A percentile compares a stretch with the other conserved stretches of the same genome.
phyloP scores from a whole-genome alignment of 2,329 filamentous ascomycete species.

The Paramyrothecium roridum region DNA sequence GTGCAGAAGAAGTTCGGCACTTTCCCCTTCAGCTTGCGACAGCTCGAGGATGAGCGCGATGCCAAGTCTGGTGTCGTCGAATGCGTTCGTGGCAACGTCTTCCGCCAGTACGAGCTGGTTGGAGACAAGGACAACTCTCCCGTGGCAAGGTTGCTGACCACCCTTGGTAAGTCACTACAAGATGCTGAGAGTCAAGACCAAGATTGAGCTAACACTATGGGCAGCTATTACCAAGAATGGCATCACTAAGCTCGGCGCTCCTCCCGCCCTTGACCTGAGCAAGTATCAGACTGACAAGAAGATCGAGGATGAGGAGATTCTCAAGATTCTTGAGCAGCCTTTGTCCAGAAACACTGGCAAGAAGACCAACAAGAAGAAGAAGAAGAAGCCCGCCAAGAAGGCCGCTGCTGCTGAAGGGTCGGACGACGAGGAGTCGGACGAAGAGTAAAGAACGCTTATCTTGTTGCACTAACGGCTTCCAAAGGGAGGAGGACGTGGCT shows the following conservation, averaged over 20 bases:
- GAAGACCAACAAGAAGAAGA: conserved; percentile 86
- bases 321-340: conserved; percentile 90
- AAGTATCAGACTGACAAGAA: conserved; percentile 96
- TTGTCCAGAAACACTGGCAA: conserved; percentile 83
- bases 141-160: conserved; percentile 85
- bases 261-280: conserved; percentile 71
- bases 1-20: conserved; percentile 95
- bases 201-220: conserved; percentile 8
- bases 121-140: conserved; percentile 87
- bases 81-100: conserved; percentile 87
- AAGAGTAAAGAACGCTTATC: background rate
- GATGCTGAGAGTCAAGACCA: background rate
- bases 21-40: conserved; percentile 96
- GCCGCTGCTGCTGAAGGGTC: conserved; percentile 29
- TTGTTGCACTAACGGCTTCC: background rate
- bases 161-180: conserved; percentile 70
- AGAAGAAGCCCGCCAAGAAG: conserved; percentile 57
- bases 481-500: too few species aligned
- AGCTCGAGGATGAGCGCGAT: conserved; percentile 93
- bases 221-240: conserved; percentile 97
- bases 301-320: conserved; percentile 91
- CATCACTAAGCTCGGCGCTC: conserved; percentile 77
- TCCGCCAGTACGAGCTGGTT: conserved; percentile 94
- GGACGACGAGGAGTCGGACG: conserved; percentile 29
- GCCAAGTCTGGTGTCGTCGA: conserved; percentile 96